Percentiles rank a stretch among this genome's conserved stretches.
Evolutionary conservation across 2,329 filamentous ascomycete genomes (phyloP).

Genomic region (Pseudogymnoascus sp.): DNA sequence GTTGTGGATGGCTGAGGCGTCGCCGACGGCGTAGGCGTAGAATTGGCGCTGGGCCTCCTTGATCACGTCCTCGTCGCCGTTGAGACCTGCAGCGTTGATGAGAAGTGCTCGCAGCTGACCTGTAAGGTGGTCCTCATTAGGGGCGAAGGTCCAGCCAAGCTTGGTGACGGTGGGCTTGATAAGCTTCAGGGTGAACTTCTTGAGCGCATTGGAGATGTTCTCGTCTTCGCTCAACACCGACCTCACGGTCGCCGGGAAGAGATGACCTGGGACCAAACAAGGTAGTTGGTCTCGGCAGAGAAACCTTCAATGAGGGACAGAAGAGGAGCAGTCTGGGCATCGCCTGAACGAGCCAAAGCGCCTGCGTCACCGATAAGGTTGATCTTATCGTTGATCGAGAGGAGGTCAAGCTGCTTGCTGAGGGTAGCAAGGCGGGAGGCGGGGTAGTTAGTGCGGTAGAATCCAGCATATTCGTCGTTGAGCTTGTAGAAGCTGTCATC

Average conservation of each 20-base stretch:
- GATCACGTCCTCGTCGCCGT: slow-evolving; percentile 65
- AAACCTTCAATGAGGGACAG: slow-evolving; percentile 83
- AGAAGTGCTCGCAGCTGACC: slow-evolving; percentile 78
- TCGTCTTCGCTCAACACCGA: slow-evolving; percentile 79
- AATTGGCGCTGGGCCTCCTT: slow-evolving; percentile 74
- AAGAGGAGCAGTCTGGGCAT: slow-evolving; percentile 73
- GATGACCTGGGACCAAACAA: slow-evolving; percentile 84
- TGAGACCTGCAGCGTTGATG: slow-evolving; percentile 66
- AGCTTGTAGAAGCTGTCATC: slow-evolving; percentile 85
- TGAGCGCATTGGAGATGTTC: slow-evolving; percentile 63
- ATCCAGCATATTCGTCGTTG: slow-evolving; percentile 82
- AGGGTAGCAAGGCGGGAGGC: slow-evolving; percentile 76
- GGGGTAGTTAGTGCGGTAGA: slow-evolving; percentile 90
- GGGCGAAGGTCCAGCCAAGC: slow-evolving; percentile 78
- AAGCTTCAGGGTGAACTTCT: slow-evolving; percentile 72
- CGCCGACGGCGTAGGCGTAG: slow-evolving; percentile 63
- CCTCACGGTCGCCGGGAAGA: slow-evolving; percentile 65
- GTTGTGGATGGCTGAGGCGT: slow-evolving; percentile 66
- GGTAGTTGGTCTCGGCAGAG: slow-evolving; percentile 70
- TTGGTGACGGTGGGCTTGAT: slow-evolving; percentile 68
- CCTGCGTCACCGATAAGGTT: slow-evolving; percentile 84
- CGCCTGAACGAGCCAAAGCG: slow-evolving; percentile 80
- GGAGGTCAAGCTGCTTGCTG: slow-evolving; percentile 65
- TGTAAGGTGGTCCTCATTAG: slow-evolving; percentile 73
- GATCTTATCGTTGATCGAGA: slow-evolving; percentile 86